A percentile compares a stretch with the other conserved stretches of the same genome.
These are phyloP conservation scores for Fragaria vesca DNA, from an alignment of 306 rosid genomes.

Conservation along the genomic window DNA sequence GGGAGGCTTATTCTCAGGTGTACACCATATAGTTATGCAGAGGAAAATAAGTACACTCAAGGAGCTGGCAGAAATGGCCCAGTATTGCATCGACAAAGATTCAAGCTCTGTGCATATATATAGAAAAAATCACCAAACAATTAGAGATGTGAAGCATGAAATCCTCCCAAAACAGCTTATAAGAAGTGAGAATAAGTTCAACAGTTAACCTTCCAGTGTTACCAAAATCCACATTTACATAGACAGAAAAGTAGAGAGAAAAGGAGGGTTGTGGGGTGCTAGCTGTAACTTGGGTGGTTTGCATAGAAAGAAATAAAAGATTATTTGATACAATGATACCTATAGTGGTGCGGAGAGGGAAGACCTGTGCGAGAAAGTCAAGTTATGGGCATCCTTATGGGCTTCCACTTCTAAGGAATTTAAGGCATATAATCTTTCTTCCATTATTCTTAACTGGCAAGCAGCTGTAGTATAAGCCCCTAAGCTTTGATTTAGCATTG, in stretches of 20 bases:
- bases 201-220: background rate
- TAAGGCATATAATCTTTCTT: too few relatives aligned
- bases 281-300: too few relatives aligned
- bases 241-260: background rate
- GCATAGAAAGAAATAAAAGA: too few relatives aligned
- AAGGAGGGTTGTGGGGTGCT: too few relatives aligned
- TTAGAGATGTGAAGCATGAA: background rate
- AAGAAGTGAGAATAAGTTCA: background rate
- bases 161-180: background rate
- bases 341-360: too few relatives aligned
- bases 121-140: slow-evolving; percentile 4
- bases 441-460: too few relatives aligned
- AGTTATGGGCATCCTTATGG: too few relatives aligned
- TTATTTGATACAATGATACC: too few relatives aligned
- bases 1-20: slow-evolving; percentile 10
- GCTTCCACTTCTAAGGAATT: too few relatives aligned
- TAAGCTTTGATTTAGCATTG: too few relatives aligned
- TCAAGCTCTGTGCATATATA: slow-evolving; percentile 61
- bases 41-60: slow-evolving; percentile 60
- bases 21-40: slow-evolving; percentile 28
- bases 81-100: slow-evolving; percentile 75
- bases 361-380: too few relatives aligned
- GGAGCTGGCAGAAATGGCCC: slow-evolving; percentile 81
- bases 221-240: background rate
- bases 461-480: too few relatives aligned